Evolutionary conservation across 257 asterid species (phyloP).

Genomic region (Solanum ossicruentum): DNA sequence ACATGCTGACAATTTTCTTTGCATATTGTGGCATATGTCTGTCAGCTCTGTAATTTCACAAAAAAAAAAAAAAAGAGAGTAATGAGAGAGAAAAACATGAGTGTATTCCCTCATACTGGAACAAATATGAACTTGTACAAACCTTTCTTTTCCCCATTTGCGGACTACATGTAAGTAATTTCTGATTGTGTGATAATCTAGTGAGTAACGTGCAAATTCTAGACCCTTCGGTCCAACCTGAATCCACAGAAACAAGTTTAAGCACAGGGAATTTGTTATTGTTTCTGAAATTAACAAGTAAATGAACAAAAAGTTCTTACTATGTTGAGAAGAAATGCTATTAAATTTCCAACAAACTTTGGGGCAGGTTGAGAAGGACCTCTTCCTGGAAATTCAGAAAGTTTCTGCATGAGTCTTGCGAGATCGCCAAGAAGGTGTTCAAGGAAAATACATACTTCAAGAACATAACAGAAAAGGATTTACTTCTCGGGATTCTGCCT

Average conservation of each 20-base stretch:
- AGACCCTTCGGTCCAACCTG: constrained; percentile 96
- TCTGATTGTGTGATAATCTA: constrained; percentile 93
- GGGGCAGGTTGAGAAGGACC: constrained; percentile 92
- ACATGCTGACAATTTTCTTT: constrained; percentile 68
- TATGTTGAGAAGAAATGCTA: constrained; percentile 73
- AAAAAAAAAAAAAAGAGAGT: background rate
- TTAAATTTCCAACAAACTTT: constrained; percentile 61
- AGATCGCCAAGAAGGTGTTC: background rate
- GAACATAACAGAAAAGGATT: background rate
- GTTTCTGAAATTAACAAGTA: background rate
- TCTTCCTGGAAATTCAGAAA: constrained; percentile 36
- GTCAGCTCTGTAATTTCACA: constrained; percentile 62
- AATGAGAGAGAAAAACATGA: background rate
- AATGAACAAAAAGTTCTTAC: constrained; percentile 24
- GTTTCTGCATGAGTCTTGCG: background rate
- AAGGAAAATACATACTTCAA: background rate
- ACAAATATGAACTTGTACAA: background rate
- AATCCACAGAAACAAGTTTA: constrained; percentile 6
- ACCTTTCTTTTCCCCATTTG: constrained; percentile 87
- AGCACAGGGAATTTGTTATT: background rate
- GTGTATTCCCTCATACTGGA: background rate
- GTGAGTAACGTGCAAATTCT: constrained; percentile 89
- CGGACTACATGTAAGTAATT: constrained; percentile 77
- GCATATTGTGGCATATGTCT: constrained; percentile 81
- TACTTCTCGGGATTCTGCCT: background rate